phyloP scores from a whole-genome alignment of 768 basidiomycete genomes.

The Tricholoma terreum region DNA sequence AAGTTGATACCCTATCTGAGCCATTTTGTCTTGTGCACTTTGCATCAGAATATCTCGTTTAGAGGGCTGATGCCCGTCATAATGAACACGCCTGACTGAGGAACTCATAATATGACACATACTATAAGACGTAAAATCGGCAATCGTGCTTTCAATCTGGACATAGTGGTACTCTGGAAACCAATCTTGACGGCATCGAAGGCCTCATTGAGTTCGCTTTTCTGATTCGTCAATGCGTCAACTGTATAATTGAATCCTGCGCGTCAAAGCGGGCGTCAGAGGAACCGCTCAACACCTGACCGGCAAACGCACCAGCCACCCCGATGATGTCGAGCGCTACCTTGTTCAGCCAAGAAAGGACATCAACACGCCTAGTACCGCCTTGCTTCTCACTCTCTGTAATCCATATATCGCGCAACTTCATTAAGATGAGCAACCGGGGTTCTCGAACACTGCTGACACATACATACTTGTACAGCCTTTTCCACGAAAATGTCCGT shows the following conservation, averaged over 20 bases:
- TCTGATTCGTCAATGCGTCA: conserved; percentile 27
- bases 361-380: conserved; percentile 43
- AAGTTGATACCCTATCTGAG: conserved; percentile 40
- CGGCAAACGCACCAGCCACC: conserved; percentile 49
- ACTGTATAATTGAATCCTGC: conserved; percentile 29
- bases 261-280: conserved; percentile 18
- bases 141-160: conserved; percentile 25
- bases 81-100: background rate
- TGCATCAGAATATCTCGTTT: conserved; percentile 12
- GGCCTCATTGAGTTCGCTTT: conserved; percentile 42
- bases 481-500: conserved; percentile 58
- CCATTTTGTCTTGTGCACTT: conserved; percentile 33
- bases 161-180: conserved; percentile 28
- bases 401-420: conserved; percentile 51
- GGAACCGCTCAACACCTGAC: conserved; percentile 19
- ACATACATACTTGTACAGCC: conserved; percentile 40
- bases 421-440: conserved; percentile 22
- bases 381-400: conserved; percentile 29
- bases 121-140: conserved; percentile 35
- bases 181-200: conserved; percentile 43
- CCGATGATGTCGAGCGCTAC: conserved; percentile 78
- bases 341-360: conserved; percentile 60
- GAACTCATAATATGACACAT: conserved; percentile 8
- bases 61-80: conserved; percentile 11
- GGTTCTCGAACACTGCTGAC: background rate